A percentile compares a stretch with the other conserved stretches of the same genome.
These are phyloP conservation scores for Cotoneaster glaucophyllus DNA, from an alignment of 306 rosid genomes.

Conservation along the genomic window DNA sequence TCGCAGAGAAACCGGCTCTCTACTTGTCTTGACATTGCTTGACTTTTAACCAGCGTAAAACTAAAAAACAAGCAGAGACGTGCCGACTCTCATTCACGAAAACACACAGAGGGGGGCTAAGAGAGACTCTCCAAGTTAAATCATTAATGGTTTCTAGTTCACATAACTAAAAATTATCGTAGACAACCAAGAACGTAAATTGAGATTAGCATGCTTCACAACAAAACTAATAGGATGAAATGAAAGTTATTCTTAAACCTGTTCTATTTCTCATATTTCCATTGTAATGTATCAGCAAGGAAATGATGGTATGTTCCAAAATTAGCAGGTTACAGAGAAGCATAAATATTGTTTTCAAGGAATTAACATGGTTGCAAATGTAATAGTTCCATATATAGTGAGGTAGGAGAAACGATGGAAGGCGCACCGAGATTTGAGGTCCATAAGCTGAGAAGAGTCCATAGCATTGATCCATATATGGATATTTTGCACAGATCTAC, in stretches of 20 bases:
- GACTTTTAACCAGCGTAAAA: background rate
- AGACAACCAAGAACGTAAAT: background rate
- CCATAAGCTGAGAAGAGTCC: conserved; percentile 77
- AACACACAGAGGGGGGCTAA: background rate
- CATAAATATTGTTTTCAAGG: background rate
- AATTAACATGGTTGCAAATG: background rate
- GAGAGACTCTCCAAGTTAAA: background rate
- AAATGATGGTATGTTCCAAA: background rate
- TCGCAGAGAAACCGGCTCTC: background rate
- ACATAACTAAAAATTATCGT: background rate
- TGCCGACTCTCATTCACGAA: background rate
- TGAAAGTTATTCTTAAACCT: background rate
- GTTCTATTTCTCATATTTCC: background rate
- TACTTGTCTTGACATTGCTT: background rate
- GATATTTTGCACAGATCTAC: conserved; percentile 72
- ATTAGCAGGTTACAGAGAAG: background rate
- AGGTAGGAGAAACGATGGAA: conserved; percentile 23
- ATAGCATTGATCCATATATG: conserved; percentile 63
- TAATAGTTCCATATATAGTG: background rate
- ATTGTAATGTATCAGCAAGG: background rate
- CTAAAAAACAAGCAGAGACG: background rate
- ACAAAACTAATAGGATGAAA: background rate
- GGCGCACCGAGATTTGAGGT: conserved; percentile 67
- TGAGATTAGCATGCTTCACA: background rate
- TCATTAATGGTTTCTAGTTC: background rate